phyloP scores from a whole-genome alignment of 2,329 filamentous ascomycete genomes.

The Fusarium burgessii region DNA sequence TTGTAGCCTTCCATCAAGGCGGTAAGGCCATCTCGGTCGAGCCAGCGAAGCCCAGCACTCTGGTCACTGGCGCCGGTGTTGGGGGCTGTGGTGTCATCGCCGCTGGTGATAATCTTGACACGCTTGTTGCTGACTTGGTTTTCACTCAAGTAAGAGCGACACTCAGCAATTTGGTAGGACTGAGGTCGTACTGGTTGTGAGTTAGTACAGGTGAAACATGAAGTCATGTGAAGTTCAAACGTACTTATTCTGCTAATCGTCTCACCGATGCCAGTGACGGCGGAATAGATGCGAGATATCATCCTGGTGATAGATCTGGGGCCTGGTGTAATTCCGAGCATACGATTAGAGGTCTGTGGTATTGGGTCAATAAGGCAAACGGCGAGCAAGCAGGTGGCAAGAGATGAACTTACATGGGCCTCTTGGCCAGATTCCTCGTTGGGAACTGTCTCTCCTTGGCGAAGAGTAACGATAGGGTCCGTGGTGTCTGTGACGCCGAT shows the following conservation, averaged over 20 bases:
- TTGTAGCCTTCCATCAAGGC: slow-evolving; percentile 43
- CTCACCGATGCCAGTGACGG: slow-evolving; percentile 45
- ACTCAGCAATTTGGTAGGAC: slow-evolving; percentile 44
- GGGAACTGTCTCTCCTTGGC: slow-evolving; percentile 27
- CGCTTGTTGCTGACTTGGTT: slow-evolving; percentile 46
- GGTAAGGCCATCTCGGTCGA: slow-evolving; percentile 42
- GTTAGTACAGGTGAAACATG: background rate
- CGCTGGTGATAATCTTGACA: slow-evolving; percentile 39
- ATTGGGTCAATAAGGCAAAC: slow-evolving; percentile 1
- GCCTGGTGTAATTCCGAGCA: slow-evolving; percentile 38
- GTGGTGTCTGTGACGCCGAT: slow-evolving; percentile 29
- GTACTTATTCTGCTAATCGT: slow-evolving; percentile 43
- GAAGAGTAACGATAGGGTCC: slow-evolving; percentile 33
- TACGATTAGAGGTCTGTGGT: slow-evolving; percentile 32
- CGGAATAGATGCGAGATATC: slow-evolving; percentile 46
- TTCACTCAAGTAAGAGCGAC: slow-evolving; percentile 38
- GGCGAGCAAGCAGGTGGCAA: background rate
- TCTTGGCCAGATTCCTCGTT: slow-evolving; percentile 17
- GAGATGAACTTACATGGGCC: slow-evolving; percentile 25
- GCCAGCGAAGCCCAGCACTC: slow-evolving; percentile 39
- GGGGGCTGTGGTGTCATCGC: slow-evolving; percentile 8
- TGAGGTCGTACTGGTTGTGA: slow-evolving; percentile 40
- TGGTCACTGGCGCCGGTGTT: background rate
- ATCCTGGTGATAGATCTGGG: slow-evolving; percentile 46
- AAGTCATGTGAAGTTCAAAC: background rate